A percentile compares a stretch with the other conserved stretches of the same genome.
These are phyloP conservation scores for Pseudocercospora fijiensis DNA, from an alignment of 2,329 filamentous ascomycete species.

Conservation along the genomic window DNA sequence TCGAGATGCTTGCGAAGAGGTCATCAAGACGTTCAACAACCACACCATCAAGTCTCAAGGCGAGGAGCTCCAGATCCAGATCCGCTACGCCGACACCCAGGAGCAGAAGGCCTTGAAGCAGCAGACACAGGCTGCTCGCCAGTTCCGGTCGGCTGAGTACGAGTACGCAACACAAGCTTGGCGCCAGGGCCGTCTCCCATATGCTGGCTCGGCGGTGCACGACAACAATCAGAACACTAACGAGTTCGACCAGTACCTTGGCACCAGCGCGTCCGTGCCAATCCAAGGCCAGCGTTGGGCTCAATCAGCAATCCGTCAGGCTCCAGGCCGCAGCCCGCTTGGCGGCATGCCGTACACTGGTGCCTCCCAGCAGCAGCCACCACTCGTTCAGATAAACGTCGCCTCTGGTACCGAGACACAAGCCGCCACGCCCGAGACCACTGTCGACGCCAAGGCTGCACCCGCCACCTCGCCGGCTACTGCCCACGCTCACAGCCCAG, in stretches of 20 bases:
- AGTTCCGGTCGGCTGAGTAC: slow-evolving; percentile 96
- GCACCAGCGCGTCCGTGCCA: slow-evolving; percentile 34
- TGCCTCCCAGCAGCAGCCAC: slow-evolving; percentile 26
- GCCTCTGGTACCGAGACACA: slow-evolving; percentile 23
- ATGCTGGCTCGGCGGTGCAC: slow-evolving; percentile 27
- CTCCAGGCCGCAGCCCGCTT: slow-evolving; percentile 29
- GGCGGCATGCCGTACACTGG: slow-evolving; percentile 30
- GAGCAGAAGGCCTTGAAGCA: slow-evolving; percentile 96
- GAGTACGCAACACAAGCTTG: slow-evolving; percentile 39
- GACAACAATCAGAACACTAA: slow-evolving; percentile 32
- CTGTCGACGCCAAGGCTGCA: slow-evolving; percentile 27
- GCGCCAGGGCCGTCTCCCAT: slow-evolving; percentile 36
- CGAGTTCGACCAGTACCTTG: slow-evolving; percentile 42
- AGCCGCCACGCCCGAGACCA: slow-evolving; percentile 21
- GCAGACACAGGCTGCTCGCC: slow-evolving; percentile 88
- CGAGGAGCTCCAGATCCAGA: slow-evolving; percentile 80
- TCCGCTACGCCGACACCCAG: slow-evolving; percentile 94
- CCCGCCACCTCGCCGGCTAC: slow-evolving; percentile 26
- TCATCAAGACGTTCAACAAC: slow-evolving; percentile 85
- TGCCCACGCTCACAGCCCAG: slow-evolving; percentile 28
- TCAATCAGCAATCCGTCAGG: slow-evolving; percentile 32
- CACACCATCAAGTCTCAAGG: slow-evolving; percentile 57
- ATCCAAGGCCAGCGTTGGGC: slow-evolving; percentile 40
- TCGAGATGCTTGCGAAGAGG: slow-evolving; percentile 84
- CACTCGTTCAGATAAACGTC: slow-evolving; percentile 29